A percentile compares a stretch with the other conserved stretches of the same genome.
Evolutionary conservation across 495 filamentous ascomycete species (phyloP).

Genomic region (Aspergillus kassunensis): DNA sequence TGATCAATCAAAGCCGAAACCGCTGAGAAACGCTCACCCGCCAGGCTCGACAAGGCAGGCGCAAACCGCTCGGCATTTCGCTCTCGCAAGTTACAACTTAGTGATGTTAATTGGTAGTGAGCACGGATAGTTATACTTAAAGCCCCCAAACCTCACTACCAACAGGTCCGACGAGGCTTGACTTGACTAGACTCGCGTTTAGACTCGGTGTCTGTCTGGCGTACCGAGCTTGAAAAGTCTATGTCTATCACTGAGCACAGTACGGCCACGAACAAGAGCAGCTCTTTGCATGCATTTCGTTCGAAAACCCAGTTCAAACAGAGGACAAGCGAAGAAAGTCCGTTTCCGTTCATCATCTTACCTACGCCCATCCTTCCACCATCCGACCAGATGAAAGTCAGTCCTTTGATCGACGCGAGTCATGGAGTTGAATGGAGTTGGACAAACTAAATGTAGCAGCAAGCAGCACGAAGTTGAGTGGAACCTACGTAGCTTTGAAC

Average conservation of each 20-base stretch:
- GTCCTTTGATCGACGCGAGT: no score
- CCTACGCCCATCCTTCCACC: no score
- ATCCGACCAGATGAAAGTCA: no score
- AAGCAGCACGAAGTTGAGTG: no score
- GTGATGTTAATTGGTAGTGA: constrained; percentile 92
- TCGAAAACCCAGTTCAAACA: no score
- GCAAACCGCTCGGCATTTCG: constrained; percentile 75
- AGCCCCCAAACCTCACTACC: neutral
- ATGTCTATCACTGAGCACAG: neutral
- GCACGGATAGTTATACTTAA: neutral
- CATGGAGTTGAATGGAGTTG: no score
- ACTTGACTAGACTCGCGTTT: neutral
- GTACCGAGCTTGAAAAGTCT: neutral
- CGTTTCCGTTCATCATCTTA: no score
- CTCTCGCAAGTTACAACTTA: constrained; percentile 86
- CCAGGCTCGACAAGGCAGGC: constrained; percentile 59
- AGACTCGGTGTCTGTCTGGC: neutral
- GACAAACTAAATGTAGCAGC: no score
- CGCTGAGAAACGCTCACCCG: constrained; percentile 37
- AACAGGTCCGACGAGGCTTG: neutral
- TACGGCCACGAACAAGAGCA: neutral
- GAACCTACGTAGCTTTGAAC: no score
- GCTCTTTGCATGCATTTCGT: neutral
- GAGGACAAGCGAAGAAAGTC: no score
- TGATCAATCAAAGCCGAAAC: constrained; percentile 13